These are phyloP conservation scores for Picea sitchensis DNA, from an alignment of 75 land plant genomes.

Conservation along the genomic window DNA sequence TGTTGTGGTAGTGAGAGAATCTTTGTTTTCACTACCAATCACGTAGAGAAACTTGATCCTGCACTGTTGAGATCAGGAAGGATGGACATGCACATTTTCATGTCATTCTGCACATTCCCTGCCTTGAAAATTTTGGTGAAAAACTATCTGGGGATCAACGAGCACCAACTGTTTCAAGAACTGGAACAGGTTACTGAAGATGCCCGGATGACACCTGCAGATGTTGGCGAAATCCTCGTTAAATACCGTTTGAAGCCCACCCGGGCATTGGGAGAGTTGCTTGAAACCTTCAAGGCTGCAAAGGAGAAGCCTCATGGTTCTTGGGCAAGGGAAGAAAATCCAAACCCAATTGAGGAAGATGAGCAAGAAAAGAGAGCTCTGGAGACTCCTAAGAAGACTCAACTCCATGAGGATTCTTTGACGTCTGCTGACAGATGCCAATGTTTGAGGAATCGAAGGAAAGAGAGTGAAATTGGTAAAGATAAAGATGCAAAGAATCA, in stretches of 20 bases:
- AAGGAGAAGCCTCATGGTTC: constrained; percentile 18
- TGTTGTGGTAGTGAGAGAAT: constrained; percentile 89
- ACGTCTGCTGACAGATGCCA: neutral
- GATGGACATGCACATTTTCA: constrained; percentile 92
- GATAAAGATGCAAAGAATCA: constrained; percentile 1
- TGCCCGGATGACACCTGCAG: constrained; percentile 78
- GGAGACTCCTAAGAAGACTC: constrained; percentile 29
- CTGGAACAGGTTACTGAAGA: constrained; percentile 31
- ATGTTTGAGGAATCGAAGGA: neutral
- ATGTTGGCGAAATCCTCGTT: constrained; percentile 66
- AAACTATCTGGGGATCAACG: constrained; percentile 51
- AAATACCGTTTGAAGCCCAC: constrained; percentile 35
- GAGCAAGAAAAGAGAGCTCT: constrained; percentile 63
- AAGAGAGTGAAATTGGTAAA: neutral
- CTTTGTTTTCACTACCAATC: constrained; percentile 90
- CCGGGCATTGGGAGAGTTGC: constrained; percentile 49
- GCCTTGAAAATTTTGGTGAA: constrained; percentile 63
- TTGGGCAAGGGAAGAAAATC: constrained; percentile 11
- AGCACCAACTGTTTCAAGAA: constrained; percentile 17
- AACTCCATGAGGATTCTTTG: neutral
- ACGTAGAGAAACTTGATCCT: constrained; percentile 81
- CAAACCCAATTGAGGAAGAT: constrained; percentile 19
- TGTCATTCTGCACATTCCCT: constrained; percentile 69
- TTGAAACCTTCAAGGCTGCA: constrained; percentile 40
- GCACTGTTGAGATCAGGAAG: constrained; percentile 78